These are phyloP conservation scores for Solanum paucissectum DNA, from an alignment of 257 asterid species.

Conservation along the genomic window DNA sequence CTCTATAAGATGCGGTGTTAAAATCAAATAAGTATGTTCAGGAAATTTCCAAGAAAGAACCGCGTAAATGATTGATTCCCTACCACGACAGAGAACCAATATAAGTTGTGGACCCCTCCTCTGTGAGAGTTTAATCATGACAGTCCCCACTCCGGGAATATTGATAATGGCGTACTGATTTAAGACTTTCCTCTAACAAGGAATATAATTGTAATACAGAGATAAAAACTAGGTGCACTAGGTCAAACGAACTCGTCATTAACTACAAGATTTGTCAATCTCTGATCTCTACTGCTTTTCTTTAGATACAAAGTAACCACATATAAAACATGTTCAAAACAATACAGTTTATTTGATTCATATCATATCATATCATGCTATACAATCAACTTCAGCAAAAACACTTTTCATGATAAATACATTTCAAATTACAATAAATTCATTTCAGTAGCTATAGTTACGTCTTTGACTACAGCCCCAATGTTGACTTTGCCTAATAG, in stretches of 20 bases:
- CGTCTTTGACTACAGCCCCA: not conserved
- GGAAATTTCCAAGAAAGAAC: too few relatives aligned
- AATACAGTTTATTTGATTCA: not conserved
- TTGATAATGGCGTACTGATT: not conserved
- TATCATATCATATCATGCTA: not conserved
- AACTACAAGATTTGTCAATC: not conserved
- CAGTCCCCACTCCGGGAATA: not conserved
- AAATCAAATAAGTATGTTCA: not conserved
- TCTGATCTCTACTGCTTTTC: not conserved
- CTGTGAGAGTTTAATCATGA: not conserved
- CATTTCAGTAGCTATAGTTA: not conserved
- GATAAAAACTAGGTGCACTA: not conserved
- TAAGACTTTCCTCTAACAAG: not conserved
- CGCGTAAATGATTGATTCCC: not conserved
- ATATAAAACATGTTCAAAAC: not conserved
- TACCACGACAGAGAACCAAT: not conserved
- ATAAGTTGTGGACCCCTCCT: not conserved
- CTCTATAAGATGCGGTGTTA: not conserved
- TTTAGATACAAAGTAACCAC: not conserved
- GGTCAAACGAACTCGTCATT: not conserved
- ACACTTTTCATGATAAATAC: not conserved
- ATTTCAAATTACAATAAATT: not conserved
- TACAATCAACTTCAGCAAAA: not conserved
- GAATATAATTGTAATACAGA: not conserved
- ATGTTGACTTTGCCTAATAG: not conserved